Conservation (phyloP, 768 basidiomycete species). For the Sarcomyxa edulis region DNA sequence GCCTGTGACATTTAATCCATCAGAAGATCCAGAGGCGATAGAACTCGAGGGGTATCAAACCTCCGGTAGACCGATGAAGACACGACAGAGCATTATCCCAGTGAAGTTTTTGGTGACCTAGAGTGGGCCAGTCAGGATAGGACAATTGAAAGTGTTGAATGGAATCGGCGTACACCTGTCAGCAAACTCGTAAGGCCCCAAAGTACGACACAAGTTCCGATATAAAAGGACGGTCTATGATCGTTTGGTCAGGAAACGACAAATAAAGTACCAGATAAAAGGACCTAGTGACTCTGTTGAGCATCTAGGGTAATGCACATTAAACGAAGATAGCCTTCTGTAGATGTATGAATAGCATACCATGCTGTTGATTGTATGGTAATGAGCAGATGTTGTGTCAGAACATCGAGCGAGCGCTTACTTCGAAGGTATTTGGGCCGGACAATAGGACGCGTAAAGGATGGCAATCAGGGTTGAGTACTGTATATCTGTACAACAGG, state of each 20-base stretch:
- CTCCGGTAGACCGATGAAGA: constrained; percentile 63
- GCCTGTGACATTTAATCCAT: constrained; percentile 25
- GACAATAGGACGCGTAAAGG: constrained; percentile 55
- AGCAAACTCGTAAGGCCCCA: constrained; percentile 63
- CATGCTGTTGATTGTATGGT: no score
- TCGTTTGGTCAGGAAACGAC: no score
- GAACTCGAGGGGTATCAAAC: constrained; percentile 18
- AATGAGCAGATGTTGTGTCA: no score
- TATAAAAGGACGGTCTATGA: constrained; percentile 61
- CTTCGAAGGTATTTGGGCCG: constrained; percentile 65
- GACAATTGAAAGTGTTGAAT: not conserved
- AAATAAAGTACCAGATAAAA: no score
- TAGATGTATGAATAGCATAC: constrained; percentile 28
- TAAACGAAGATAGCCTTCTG: no score
- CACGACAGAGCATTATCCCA: constrained; percentile 50
- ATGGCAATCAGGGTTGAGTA: constrained; percentile 48
- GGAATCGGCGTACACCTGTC: constrained; percentile 44
- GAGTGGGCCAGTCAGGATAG: not conserved
- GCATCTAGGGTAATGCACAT: no score
- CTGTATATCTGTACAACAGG: constrained; percentile 24
- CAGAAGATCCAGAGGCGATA: not conserved
- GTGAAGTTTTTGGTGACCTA: constrained; percentile 50
- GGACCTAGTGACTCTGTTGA: no score
- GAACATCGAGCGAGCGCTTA: no score
- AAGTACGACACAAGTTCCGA: constrained; percentile 50